phyloP scores from a whole-genome alignment of 768 basidiomycete species.

The Lyophyllum decastes region DNA sequence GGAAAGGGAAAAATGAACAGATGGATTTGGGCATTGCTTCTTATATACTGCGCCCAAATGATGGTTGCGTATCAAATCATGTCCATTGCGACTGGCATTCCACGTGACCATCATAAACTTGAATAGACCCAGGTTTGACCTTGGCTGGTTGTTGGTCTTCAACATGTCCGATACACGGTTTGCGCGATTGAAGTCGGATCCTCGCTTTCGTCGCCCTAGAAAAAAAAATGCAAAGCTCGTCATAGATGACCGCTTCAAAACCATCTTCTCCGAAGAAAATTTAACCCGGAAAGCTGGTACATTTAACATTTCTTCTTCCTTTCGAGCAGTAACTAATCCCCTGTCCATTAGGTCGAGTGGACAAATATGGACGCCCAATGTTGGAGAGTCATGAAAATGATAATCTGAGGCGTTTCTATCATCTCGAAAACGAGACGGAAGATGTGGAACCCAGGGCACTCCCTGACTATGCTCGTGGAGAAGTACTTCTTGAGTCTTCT shows the following conservation, averaged over 20 bases:
- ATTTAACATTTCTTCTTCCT: background rate
- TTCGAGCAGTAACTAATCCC: background rate
- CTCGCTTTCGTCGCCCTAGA: conserved; percentile 86
- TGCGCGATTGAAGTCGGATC: conserved; percentile 83
- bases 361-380: conserved; percentile 86
- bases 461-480: conserved; percentile 90
- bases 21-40: background rate
- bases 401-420: conserved; percentile 80
- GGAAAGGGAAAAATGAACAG: background rate
- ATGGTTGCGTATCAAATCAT: conserved; percentile 16
- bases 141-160: background rate
- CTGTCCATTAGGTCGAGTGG: conserved; percentile 57
- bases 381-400: conserved; percentile 73
- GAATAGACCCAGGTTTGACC: background rate
- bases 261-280: conserved; percentile 59
- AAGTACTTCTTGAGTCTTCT: conserved; percentile 85
- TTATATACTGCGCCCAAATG: conserved; percentile 9
- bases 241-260: conserved; percentile 91
- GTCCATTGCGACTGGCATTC: background rate
- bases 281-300: conserved; percentile 25
- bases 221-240: conserved; percentile 81
- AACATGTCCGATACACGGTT: conserved; percentile 86
- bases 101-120: conserved; percentile 11
- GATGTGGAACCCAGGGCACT: conserved; percentile 32
- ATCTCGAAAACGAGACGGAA: conserved; percentile 48